Percentiles rank a stretch among this genome's conserved stretches.
Conservation (phyloP, 495 filamentous ascomycete genomes). For the Trichoderma virens region DNA sequence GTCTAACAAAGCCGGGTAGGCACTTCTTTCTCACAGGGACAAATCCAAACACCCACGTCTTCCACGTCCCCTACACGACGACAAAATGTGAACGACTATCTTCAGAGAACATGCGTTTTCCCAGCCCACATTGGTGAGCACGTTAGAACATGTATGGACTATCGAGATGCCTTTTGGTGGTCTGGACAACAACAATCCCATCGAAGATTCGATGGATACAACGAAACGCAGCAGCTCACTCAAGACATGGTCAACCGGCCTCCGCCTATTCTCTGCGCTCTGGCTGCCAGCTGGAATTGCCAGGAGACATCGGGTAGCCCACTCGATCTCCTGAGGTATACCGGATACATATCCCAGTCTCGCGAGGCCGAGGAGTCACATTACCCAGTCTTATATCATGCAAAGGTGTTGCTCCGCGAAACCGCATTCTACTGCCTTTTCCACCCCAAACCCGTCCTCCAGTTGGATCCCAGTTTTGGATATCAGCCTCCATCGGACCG, state of each 20-base stretch:
- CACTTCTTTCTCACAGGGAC: slow-evolving; percentile 26
- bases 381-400: slow-evolving; percentile 39
- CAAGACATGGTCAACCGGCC: slow-evolving; percentile 23
- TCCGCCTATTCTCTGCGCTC: slow-evolving; percentile 34
- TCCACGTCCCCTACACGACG: slow-evolving; percentile 37
- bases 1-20: slow-evolving; percentile 20
- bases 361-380: slow-evolving; percentile 32
- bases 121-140: slow-evolving; percentile 27
- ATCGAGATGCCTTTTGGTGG: slow-evolving; percentile 45
- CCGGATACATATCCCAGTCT: slow-evolving; percentile 31
- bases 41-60: slow-evolving; percentile 41
- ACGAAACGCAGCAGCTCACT: slow-evolving; percentile 32
- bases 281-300: slow-evolving; percentile 42
- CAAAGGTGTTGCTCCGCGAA: slow-evolving; percentile 41
- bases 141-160: slow-evolving; percentile 37
- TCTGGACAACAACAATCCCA: slow-evolving; percentile 38
- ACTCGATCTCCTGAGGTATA: slow-evolving; percentile 39
- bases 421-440: slow-evolving; percentile 43
- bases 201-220: slow-evolving; percentile 32
- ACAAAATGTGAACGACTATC: slow-evolving; percentile 43
- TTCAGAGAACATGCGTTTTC: slow-evolving; percentile 36
- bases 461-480: slow-evolving; percentile 21
- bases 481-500: slow-evolving; percentile 23
- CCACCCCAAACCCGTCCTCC: slow-evolving; percentile 38
- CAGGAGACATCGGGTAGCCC: slow-evolving; percentile 34